Evolutionary conservation across 2,329 filamentous ascomycete genomes (phyloP), one percentile per base, ranked within the genome.

Genomic region (Macrophomina phaseolina): DNA sequence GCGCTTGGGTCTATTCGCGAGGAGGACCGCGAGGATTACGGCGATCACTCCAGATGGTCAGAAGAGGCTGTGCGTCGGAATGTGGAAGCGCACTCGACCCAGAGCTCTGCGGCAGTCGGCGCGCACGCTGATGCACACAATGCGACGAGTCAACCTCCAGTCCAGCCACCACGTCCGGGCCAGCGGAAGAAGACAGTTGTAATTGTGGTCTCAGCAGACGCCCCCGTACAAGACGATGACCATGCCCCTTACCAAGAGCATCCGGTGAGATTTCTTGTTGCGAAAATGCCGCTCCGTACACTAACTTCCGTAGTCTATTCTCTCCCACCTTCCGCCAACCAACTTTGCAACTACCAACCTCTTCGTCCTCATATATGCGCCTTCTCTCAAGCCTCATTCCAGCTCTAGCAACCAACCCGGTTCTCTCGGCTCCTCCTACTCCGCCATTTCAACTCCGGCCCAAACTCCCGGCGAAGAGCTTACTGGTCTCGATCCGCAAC

Each of bases 331-430:
- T 60, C 92, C 93, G 45, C 87, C 89, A 69, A 89, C 90, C 70
- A 89, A 97, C 77, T 87, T 90, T 69, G 87, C 88, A 55, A 88
- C 84, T 69, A 88, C 90, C 70, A 91, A 92, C 75, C 84, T 97
- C 30, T 96, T 97, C 74, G 86, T 98, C 67, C 85, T 98, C 70
- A 94, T 98, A 75, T 97, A 97, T 79, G 89, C 92, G 2, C 94
- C 94, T 0, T 85, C 87, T 62, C 81, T 97, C 51, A 74, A 76
- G 12, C 58, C 82, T 63, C 77, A 86, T 67, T 84, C 89, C 74
- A 70, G 72, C 68, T 85, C 69, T 56, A 68, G 74, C 67, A 70
- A 71, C 71, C 86, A 76, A 82, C 77, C 87, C 77, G 80, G 87
- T 80, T 83, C 87, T 77, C 81, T 96, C 83, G 77, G 86, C 85